Evolutionary conservation across 2,329 filamentous ascomycete species (phyloP), one percentile per base, ranked within the genome.

Genomic region (Hypocrella siamensis): DNA sequence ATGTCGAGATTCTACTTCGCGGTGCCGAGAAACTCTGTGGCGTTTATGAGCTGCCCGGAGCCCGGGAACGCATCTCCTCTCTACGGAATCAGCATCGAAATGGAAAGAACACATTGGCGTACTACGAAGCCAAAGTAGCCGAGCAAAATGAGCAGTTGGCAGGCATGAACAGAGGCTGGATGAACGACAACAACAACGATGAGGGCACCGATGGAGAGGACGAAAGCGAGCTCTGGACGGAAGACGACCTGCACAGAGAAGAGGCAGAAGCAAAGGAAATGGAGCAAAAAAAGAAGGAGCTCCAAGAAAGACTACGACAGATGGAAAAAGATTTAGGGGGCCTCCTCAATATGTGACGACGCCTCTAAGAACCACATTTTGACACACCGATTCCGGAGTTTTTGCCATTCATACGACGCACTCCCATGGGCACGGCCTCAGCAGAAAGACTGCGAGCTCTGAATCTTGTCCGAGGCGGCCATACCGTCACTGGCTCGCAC

Each of bases 1-100:
- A 96, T 52, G 75, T 96, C 3, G 82, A 93, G 46, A 67, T 93
- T 2, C 58, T 98, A 19, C 65, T 98, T 16, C 67, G 71, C 32
- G 86, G 88, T 1, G 88, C 86, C 1, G 85, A 94, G 61, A 93
- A 85, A 61, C 67, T 96, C 19, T 86, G 85, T 43, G 70, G 70
- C 28, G 86, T 94, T 18, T 96, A 94, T 49, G 79, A 83, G 21
- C 67, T 93, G 18, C 70, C 79, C 0, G 86, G 85, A 4, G 83
- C 82, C 4, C 54, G 68, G 12, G 83, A 93, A 46, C 70, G 76
- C 38, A 92, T 96, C 41, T 62, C 73, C 1, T 63, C 65, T 26
- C 64, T 93, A 46, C 67, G 85, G 37, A 67, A 70, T 33, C 75
- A 82, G 45, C 71, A 88, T 52, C 65, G 70, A 25, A 67, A 82